A percentile compares a stretch with the other conserved stretches of the same genome.
Evolutionary conservation across 805 yeast species (phyloP).

Genomic region (Blastobotrys americana): DNA sequence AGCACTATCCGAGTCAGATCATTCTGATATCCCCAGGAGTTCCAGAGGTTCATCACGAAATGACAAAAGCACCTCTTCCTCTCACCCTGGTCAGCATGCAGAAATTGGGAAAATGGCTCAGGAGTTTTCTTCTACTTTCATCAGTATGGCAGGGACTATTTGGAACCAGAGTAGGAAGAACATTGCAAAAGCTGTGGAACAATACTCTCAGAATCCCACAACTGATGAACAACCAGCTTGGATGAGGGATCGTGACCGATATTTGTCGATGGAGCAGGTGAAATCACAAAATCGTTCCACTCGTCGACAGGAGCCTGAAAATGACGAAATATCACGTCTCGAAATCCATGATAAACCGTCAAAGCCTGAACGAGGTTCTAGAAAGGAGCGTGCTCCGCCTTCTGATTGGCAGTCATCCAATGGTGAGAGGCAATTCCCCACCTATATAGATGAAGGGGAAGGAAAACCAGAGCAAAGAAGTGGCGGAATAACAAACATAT

Average conservation of each 20-base stretch:
- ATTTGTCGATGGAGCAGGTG: too few species aligned
- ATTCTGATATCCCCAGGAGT: not conserved
- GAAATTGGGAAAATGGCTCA: constrained; percentile 39
- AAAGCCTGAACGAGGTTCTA: constrained; percentile 4
- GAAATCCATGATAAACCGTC: not conserved
- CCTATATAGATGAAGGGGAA: too few species aligned
- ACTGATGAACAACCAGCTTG: constrained; percentile 54
- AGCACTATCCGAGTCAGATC: not conserved
- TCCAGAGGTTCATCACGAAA: constrained; percentile 21
- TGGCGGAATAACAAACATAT: too few species aligned
- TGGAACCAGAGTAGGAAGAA: constrained; percentile 54
- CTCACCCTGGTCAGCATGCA: too few species aligned
- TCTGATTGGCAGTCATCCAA: too few species aligned
- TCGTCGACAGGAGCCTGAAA: not conserved
- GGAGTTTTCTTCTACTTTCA: constrained; percentile 49
- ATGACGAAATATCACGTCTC: not conserved
- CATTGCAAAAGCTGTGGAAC: constrained; percentile 54
- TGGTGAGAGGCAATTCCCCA: too few species aligned
- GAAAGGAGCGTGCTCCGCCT: constrained; percentile 1
- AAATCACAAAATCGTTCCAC: too few species aligned
- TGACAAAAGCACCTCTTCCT: constrained; percentile 39
- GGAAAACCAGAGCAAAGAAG: too few species aligned
- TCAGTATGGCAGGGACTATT: constrained; percentile 52
- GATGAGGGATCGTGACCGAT: constrained; percentile 54
- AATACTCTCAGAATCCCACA: constrained; percentile 38